These are phyloP conservation scores for Xanthoconium purpureum DNA, from an alignment of 768 basidiomycete genomes.

Conservation along the genomic window DNA sequence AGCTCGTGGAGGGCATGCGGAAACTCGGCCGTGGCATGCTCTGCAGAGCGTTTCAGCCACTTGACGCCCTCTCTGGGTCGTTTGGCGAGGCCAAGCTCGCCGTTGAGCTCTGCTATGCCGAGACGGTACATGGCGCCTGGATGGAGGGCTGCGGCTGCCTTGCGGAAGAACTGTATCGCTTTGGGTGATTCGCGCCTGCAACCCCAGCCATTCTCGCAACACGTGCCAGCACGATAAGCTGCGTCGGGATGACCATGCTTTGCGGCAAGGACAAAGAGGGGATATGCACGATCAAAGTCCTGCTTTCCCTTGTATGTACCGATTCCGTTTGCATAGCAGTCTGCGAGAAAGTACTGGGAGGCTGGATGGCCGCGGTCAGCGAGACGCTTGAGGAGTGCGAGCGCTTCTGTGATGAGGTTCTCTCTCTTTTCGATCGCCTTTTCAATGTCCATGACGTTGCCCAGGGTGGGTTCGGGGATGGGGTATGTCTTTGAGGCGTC, in stretches of 20 bases:
- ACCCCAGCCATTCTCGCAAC: conserved; percentile 99
- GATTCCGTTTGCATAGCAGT: conserved; percentile 98
- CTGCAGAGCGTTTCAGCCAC: conserved; percentile 96
- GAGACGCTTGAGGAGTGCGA: conserved; percentile 78
- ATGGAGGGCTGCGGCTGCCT: conserved; percentile 87
- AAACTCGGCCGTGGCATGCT: conserved; percentile 91
- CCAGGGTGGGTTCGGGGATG: conserved; percentile 64
- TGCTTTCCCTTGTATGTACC: conserved; percentile 86
- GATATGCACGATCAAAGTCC: conserved; percentile 97
- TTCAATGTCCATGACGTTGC: conserved; percentile 78
- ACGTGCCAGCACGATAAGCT: conserved; percentile 92
- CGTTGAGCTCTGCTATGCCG: conserved; percentile 94
- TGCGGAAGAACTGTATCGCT: conserved; percentile 89
- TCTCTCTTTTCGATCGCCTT: conserved; percentile 80
- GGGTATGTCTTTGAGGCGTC: conserved; percentile 92
- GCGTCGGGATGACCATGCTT: conserved; percentile 98
- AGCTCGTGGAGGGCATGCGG: conserved; percentile 95
- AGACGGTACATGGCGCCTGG: conserved; percentile 96
- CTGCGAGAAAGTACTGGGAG: conserved; percentile 96
- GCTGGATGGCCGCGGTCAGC: conserved; percentile 93
- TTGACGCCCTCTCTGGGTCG: conserved; percentile 96
- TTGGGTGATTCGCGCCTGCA: conserved; percentile 90
- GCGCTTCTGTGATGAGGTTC: conserved; percentile 87
- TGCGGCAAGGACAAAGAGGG: conserved; percentile 91
- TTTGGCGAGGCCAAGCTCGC: conserved; percentile 82